Percentiles rank a stretch among this genome's conserved stretches.
Conservation (phyloP, 257 asterid genomes). For the Solanum virginianum region DNA sequence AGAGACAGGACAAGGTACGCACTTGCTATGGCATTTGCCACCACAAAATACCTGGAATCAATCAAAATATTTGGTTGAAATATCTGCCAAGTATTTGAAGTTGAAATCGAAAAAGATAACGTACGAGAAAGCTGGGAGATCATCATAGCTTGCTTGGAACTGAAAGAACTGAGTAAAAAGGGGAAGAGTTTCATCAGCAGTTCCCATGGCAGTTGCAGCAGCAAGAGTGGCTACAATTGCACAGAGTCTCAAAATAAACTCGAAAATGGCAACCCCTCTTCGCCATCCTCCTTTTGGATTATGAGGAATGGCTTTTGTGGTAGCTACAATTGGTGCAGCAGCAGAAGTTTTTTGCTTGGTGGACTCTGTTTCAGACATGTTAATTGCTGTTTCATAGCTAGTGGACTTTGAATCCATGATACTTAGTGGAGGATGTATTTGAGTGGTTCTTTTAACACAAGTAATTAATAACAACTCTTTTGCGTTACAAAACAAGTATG, state of each 20-base stretch:
- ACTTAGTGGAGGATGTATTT: neutral
- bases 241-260: conserved; percentile 56
- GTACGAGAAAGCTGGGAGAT: conserved; percentile 72
- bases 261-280: conserved; percentile 60
- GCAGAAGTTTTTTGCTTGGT: conserved; percentile 16
- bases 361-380: conserved; percentile 34
- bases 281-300: conserved; percentile 23
- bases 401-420: conserved; percentile 26
- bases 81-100: neutral
- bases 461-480: neutral
- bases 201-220: conserved; percentile 71
- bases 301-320: conserved; percentile 14
- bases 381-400: conserved; percentile 27
- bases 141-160: conserved; percentile 75
- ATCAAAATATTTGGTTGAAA: neutral
- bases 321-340: conserved; percentile 8
- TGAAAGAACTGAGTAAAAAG: conserved; percentile 77
- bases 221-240: conserved; percentile 52
- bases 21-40: conserved; percentile 65
- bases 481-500: neutral
- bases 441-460: neutral
- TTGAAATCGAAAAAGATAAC: neutral
- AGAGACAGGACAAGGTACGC: conserved; percentile 70
- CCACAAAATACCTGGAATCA: conserved; percentile 42
- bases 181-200: conserved; percentile 71